phyloP scores from a whole-genome alignment of 208 protist genomes.

The Leptomonas pyrrhocoris region DNA sequence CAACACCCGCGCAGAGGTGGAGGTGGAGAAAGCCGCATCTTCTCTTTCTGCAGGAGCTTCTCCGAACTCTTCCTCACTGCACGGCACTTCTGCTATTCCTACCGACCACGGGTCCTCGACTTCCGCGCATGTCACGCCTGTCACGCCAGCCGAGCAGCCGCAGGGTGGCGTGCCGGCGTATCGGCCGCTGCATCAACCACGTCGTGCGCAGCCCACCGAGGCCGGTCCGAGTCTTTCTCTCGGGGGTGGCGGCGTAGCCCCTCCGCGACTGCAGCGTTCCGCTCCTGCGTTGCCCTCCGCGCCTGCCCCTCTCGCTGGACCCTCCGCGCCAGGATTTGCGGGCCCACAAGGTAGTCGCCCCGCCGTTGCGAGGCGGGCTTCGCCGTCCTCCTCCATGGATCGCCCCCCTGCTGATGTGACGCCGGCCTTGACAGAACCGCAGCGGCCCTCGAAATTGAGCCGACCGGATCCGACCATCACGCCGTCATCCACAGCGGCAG shows the following conservation, averaged over 20 bases:
- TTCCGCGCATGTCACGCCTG: neutral
- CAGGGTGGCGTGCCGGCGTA: slow-evolving; percentile 4
- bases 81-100: neutral
- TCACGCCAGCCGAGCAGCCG: neutral
- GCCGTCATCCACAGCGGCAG: neutral
- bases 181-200: slow-evolving; percentile 23
- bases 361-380: neutral
- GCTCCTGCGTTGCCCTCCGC: slow-evolving; percentile 11
- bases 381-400: slow-evolving; percentile 2
- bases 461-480: neutral
- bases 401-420: neutral
- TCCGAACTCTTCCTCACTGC: neutral
- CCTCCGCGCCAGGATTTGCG: slow-evolving; percentile 1
- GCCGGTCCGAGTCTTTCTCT: neutral
- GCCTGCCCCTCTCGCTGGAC: neutral
- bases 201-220: slow-evolving; percentile 15
- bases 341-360: neutral
- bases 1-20: neutral
- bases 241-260: slow-evolving; percentile 10
- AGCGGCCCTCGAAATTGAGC: slow-evolving; percentile 14
- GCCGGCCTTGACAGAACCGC: slow-evolving; percentile 27
- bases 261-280: slow-evolving; percentile 53
- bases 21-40: neutral
- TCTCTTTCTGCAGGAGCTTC: neutral
- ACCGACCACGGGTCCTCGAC: neutral